Evolutionary conservation across 352 stramenopile species (phyloP).

Genomic region (Globisporangium nagaii): DNA sequence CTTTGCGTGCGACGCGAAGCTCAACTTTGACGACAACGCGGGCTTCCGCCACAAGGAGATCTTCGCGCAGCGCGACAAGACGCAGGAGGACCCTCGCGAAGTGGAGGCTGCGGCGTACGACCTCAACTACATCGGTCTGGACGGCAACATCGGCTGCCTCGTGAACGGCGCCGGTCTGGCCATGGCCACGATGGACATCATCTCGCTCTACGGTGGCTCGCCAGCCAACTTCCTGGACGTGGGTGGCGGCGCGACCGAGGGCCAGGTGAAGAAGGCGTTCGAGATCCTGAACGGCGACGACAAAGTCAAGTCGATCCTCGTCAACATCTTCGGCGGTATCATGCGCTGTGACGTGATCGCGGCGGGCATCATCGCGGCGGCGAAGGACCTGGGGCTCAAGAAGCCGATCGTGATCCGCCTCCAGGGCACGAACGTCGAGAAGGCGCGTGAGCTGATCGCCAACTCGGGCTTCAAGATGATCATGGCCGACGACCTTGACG

Average conservation of each 20-base stretch:
- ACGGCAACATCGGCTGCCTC: constrained; percentile 99
- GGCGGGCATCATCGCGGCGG: constrained; percentile 94
- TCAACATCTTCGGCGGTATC: constrained; percentile 99
- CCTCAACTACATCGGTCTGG: constrained; percentile 99
- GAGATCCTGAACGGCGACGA: constrained; percentile 87
- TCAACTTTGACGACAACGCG: constrained; percentile 99
- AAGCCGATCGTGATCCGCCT: constrained; percentile 98
- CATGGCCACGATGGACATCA: constrained; percentile 99
- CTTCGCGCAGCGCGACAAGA: constrained; percentile 86
- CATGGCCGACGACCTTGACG: constrained; percentile 92
- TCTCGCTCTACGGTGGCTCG: constrained; percentile 95
- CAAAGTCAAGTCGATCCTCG: constrained; percentile 96
- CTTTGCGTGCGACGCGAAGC: constrained; percentile 96
- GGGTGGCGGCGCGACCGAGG: constrained; percentile 91
- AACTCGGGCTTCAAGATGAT: constrained; percentile 94
- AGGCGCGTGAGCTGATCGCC: constrained; percentile 91
- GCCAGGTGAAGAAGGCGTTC: constrained; percentile 87
- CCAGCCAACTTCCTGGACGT: constrained; percentile 99
- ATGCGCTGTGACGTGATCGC: constrained; percentile 98
- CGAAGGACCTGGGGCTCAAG: constrained; percentile 94
- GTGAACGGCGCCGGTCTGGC: constrained; percentile 98
- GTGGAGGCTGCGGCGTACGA: constrained; percentile 91
- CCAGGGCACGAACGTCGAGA: constrained; percentile 96
- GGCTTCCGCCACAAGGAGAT: constrained; percentile 96
- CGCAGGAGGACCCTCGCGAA: constrained; percentile 95